Base-by-base conservation (phyloP, 1,284 basidiomycete species). In the Gomphus sp. region DNA sequence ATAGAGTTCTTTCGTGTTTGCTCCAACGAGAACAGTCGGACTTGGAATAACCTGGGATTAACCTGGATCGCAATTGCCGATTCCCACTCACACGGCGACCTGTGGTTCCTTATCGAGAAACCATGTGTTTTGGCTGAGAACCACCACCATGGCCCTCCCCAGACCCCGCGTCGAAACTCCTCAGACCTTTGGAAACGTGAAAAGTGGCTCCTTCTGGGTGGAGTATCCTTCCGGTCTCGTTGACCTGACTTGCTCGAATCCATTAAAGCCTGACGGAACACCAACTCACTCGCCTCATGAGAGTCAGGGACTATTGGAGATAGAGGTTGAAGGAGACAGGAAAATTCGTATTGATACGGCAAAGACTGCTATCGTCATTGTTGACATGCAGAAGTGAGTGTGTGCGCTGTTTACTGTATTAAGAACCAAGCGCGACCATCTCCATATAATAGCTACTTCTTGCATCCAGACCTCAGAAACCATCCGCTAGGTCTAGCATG, bases 371-470 rank as follows among this genome's bases (percentile, higher is more conserved):
- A 69, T 82, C 60, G 78, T 86, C 28, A 74, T 87, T 37, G 76
- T 87, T 60, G 85, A 87, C 66, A 87, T 87, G 85, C 85, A 87
- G 67, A 87, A 87, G 85, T 85, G 64, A 62, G 76, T 64, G 33
- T 51, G 8, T 50, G 22, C 45, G 22, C 45, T 36, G 56, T 16
- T 18, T 22, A 53, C 36, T 12, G n/a, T 33, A 28, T 14, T 28
- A 31, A 11, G 10, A 10, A 16, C 7, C 11, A n/a, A 4, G n/a
- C 22, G 4, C 12, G 2, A 31, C 8, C 10, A 28, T 52, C 6
- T 9, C 25, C 18, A n/a, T 58, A 49, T 51, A 50, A 59, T 59
- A 84, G 82, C 71, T 86, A 77, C 70, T 85, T 87, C 69, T 71
- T 87, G 45, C 82, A 87, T 67, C 81, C 82, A 7, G 80, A 83